Percentiles rank a stretch among this genome's conserved stretches.
These are phyloP conservation scores for Yamadazyma endophytica DNA, from an alignment of 805 yeast species.

Conservation along the genomic window DNA sequence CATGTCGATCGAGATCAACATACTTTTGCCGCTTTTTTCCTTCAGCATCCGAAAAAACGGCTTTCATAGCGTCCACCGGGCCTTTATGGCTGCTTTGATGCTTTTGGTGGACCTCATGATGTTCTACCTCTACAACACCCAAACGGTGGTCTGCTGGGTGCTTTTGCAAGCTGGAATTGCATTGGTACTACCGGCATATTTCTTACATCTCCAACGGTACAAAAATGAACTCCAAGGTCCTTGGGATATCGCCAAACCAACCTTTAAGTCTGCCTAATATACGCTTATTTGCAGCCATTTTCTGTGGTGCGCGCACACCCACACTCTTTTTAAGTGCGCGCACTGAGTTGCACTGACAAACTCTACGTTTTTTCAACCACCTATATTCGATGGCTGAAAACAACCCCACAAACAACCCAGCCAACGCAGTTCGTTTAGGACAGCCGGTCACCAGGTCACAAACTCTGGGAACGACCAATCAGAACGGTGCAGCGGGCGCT, in stretches of 20 bases:
- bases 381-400: conserved; percentile 12
- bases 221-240: conserved; percentile 89
- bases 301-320: no score
- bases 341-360: no score
- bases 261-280: not conserved
- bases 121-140: conserved; percentile 21
- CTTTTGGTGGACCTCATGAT: conserved; percentile 17
- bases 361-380: no score
- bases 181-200: conserved; percentile 64
- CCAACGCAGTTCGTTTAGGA: no score
- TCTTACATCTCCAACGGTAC: conserved; percentile 67
- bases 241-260: conserved; percentile 85
- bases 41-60: conserved; percentile 47
- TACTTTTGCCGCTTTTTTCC: conserved; percentile 68
- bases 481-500: conserved; percentile 7
- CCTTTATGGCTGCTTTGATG: conserved; percentile 20
- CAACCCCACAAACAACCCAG: no score
- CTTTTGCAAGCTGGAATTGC: conserved; percentile 43
- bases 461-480: conserved; percentile 6
- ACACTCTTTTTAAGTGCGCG: no score
- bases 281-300: no score
- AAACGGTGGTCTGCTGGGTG: conserved; percentile 46
- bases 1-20: conserved; percentile 65
- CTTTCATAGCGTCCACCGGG: conserved; percentile 16
- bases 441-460: conserved; percentile 13